Evolutionary conservation across 2,329 filamentous ascomycete genomes (phyloP).

Genomic region (Diaporthe citrichinensis): DNA sequence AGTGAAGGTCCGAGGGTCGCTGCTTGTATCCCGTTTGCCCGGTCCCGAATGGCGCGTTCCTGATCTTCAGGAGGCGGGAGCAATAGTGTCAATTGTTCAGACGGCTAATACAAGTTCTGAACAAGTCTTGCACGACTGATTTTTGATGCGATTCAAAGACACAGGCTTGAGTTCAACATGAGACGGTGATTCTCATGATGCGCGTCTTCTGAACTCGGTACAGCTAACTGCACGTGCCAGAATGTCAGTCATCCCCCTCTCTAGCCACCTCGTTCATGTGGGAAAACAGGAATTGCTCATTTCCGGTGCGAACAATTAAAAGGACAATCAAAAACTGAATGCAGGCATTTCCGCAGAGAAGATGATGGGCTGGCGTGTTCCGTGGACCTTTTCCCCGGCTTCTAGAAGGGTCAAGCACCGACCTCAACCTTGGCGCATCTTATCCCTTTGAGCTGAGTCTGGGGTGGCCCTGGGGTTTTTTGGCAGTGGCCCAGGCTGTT

Average conservation of each 20-base stretch:
- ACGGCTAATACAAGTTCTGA: neutral
- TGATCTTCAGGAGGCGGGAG: neutral
- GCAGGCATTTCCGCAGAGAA: neutral
- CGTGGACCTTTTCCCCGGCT: neutral
- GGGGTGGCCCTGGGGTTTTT: neutral
- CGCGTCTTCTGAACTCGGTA: neutral
- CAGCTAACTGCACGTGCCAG: neutral
- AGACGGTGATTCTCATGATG: neutral
- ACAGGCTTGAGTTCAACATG: neutral
- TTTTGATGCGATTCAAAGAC: neutral
- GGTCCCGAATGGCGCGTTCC: neutral
- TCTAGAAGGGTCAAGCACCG: slow-evolving; percentile 3
- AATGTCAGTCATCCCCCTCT: neutral
- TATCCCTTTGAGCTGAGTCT: neutral
- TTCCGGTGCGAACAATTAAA: neutral
- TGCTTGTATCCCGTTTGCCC: neutral
- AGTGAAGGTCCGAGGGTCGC: slow-evolving; percentile 2
- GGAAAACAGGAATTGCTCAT: neutral
- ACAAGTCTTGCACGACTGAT: neutral
- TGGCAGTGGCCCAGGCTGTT: neutral
- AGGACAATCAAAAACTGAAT: neutral
- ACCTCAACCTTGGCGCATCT: neutral
- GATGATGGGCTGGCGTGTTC: neutral
- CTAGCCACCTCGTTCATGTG: neutral
- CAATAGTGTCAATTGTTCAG: neutral